A percentile compares a stretch with the other conserved stretches of the same genome.
Evolutionary conservation across 1,284 basidiomycete species (phyloP).

Genomic region (Sporisorium scitamineum): DNA sequence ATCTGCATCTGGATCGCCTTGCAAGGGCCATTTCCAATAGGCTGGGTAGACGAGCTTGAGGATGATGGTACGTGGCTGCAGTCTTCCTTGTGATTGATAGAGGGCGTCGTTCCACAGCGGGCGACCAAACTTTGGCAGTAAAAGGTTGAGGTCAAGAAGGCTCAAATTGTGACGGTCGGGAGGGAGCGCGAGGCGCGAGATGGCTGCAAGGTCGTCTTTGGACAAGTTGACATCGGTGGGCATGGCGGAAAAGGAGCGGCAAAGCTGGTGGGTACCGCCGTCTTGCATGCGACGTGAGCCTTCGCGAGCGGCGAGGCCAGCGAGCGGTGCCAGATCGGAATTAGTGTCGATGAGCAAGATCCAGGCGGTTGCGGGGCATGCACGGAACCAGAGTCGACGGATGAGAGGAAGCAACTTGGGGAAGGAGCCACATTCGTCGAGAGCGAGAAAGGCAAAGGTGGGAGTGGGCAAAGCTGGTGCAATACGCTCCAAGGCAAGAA

Average conservation of each 20-base stretch:
- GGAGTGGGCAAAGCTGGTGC: not conserved
- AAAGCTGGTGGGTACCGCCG: not conserved
- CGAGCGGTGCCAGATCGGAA: not conserved
- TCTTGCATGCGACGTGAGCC: not conserved
- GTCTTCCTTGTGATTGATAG: not conserved
- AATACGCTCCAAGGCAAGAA: not conserved
- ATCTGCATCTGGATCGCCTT: no score
- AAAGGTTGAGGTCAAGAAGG: not conserved
- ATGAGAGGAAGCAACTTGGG: not conserved
- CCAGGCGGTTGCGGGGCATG: not conserved
- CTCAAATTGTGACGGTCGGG: not conserved
- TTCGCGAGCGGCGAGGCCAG: not conserved
- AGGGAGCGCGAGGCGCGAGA: not conserved
- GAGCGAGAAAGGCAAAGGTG: not conserved
- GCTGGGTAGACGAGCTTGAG: not conserved
- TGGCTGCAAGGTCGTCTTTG: not conserved
- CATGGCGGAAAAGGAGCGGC: not conserved
- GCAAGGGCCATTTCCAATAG: not conserved
- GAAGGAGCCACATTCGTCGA: not conserved
- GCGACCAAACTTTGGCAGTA: slow-evolving; percentile 3
- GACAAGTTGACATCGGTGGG: not conserved
- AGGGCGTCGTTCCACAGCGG: slow-evolving; percentile 5
- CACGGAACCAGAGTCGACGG: not conserved
- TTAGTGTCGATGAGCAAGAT: not conserved
- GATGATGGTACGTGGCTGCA: not conserved